These are phyloP conservation scores for Bacidia rubella DNA, from an alignment of 495 filamentous ascomycete species.

Conservation along the genomic window DNA sequence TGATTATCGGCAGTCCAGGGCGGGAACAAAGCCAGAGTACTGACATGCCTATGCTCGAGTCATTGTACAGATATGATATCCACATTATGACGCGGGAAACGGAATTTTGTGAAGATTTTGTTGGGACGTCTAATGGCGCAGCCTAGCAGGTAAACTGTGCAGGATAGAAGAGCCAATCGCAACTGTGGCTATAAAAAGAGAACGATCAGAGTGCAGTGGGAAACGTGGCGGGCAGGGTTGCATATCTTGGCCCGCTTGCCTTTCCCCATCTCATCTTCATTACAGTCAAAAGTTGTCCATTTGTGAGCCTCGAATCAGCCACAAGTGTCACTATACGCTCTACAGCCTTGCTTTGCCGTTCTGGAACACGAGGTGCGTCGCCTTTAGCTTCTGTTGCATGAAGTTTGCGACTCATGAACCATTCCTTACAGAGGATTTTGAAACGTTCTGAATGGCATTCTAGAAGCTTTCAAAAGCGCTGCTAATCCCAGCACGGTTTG, in stretches of 20 bases:
- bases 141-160: background rate
- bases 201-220: background rate
- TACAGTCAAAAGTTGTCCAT: too few relatives aligned
- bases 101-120: too few relatives aligned
- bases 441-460: background rate
- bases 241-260: background rate
- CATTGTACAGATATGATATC: too few relatives aligned
- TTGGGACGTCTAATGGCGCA: background rate
- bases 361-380: too few relatives aligned
- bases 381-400: background rate
- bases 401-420: background rate
- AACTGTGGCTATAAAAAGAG: background rate
- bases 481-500: background rate
- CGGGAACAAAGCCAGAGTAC: too few relatives aligned
- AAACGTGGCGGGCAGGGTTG: background rate
- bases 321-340: background rate
- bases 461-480: background rate
- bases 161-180: background rate
- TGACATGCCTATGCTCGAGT: too few relatives aligned
- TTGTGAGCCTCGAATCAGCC: background rate
- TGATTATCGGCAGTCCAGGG: too few relatives aligned
- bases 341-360: background rate
- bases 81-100: too few relatives aligned
- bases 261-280: too few relatives aligned
- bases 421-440: background rate